phyloP scores from a whole-genome alignment of 1,284 basidiomycete species.

The Sanghuangporus weigelae region DNA sequence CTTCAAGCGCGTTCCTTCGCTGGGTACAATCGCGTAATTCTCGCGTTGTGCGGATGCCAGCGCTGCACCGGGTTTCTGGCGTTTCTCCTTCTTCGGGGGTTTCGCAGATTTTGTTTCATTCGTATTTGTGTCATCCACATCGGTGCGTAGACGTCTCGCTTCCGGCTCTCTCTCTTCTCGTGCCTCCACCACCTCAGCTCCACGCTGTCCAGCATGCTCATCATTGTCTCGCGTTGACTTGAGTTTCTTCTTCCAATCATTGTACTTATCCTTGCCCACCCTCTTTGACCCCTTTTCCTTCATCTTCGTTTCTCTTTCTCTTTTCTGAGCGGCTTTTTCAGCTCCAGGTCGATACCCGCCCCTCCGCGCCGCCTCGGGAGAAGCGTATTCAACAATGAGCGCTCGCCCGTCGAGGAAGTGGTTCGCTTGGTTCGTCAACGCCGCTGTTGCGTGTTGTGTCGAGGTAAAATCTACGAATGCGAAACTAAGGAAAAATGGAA shows the following conservation, averaged over 20 bases:
- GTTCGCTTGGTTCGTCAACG: slow-evolving; percentile 81
- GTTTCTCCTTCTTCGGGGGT: slow-evolving; percentile 22
- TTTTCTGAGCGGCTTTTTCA: slow-evolving; percentile 14
- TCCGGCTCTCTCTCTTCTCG: not conserved
- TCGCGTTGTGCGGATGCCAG: slow-evolving; percentile 85
- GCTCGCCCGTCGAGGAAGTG: slow-evolving; percentile 80
- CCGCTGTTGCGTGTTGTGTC: slow-evolving; percentile 74
- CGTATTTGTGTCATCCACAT: not conserved
- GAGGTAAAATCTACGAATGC: slow-evolving; percentile 92
- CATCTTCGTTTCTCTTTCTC: not conserved
- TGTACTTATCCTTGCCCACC: not conserved
- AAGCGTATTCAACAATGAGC: slow-evolving; percentile 86
- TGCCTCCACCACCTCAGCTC: not conserved
- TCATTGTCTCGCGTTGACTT: not conserved
- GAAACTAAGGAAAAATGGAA: slow-evolving; percentile 50
- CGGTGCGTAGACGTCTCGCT: not conserved
- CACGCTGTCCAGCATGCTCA: too few relatives aligned
- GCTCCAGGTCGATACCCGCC: slow-evolving; percentile 38
- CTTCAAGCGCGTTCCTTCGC: slow-evolving; percentile 77
- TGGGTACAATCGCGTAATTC: slow-evolving; percentile 77
- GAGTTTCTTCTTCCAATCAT: not conserved
- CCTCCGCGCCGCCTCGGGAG: slow-evolving; percentile 77
- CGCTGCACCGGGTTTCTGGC: slow-evolving; percentile 85
- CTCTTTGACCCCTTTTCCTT: slow-evolving; percentile 12
- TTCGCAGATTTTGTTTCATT: slow-evolving; percentile 18